Base-by-base conservation (phyloP, 2,329 filamentous ascomycete genomes). In the Didymella sp. region DNA sequence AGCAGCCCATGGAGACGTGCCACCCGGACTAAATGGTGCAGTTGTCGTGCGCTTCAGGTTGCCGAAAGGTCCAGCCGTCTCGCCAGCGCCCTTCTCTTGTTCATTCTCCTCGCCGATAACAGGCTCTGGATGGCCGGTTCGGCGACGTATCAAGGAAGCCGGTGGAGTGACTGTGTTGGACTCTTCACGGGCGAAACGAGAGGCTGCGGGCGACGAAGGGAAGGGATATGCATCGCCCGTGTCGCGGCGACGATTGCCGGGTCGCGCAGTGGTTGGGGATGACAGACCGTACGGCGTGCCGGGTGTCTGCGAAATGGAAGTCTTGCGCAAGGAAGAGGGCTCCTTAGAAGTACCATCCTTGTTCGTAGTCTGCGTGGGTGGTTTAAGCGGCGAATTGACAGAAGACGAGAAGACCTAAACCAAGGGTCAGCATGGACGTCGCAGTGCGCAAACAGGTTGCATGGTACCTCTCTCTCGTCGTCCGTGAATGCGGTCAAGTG, bases 341-440 rank as follows among this genome's bases (percentile, higher is more conserved):
- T 73, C 84, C 75, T 77, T 84, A 75, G 75, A 84, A 74, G 74
- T 83, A 58, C 76, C 82, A 76, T 79, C 87, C 79, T 91, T 94
- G 68, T 81, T 82, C 22, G 80, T 75, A 59, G 81, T 85, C 70
- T 91, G 89, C 28, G 87, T 85, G 19, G 91, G 90, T 8, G 91
- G 89, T 77, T 98, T 98, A 66, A 97, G 81, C 30, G 92, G 90
- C 31, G 95, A 97, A 76, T 98, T 99, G 73, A 99, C 92, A 62
- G 96, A 95, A 47, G 85, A 86, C 47, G 87, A 79, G 77, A 97
- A 97, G 61, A 90, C 81, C 89, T 96, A 70, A 66, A 63, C 58
- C 58, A 48, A 58, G 45, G 38, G 46, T 51, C 49, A 57, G 54
- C 44, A 52, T 33, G 17, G 9, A n/a, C 7, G 17, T 48, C 9